A percentile compares a stretch with the other conserved stretches of the same genome.
phyloP scores from a whole-genome alignment of 1,284 basidiomycete species.

The Moniliella sp. region DNA sequence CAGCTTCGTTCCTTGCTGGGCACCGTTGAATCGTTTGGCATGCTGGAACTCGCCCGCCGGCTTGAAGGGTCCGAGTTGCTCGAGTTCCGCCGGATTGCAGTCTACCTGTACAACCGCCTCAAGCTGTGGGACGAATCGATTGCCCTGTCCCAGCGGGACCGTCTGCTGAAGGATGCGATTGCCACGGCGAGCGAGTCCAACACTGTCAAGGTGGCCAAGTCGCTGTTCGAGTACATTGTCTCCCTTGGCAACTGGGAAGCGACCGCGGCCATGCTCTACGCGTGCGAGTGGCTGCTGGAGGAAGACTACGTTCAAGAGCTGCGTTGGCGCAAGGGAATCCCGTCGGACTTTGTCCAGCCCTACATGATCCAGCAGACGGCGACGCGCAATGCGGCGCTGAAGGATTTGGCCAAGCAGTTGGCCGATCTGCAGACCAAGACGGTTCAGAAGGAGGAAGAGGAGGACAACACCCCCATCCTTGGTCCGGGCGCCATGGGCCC shows the following conservation, averaged over 20 bases:
- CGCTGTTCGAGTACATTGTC: constrained; percentile 60
- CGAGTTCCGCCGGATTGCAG: constrained; percentile 71
- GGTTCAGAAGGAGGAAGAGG: constrained; percentile 62
- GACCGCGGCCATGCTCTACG: constrained; percentile 69
- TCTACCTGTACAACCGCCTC: constrained; percentile 94
- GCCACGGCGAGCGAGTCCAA: constrained; percentile 66
- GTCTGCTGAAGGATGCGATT: constrained; percentile 87
- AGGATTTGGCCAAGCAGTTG: constrained; percentile 56
- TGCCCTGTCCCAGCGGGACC: constrained; percentile 75
- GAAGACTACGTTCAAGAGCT: constrained; percentile 80
- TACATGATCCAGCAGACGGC: constrained; percentile 64
- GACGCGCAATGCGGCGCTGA: constrained; percentile 14
- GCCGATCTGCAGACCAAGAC: constrained; percentile 51
- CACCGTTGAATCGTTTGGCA: constrained; percentile 93
- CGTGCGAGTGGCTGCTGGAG: constrained; percentile 75
- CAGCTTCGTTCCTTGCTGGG: constrained; percentile 87
- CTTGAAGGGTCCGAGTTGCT: constrained; percentile 76
- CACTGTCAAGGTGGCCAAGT: constrained; percentile 68
- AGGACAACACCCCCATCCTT: constrained; percentile 35
- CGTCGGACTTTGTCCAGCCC: constrained; percentile 90
- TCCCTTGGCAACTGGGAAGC: constrained; percentile 96
- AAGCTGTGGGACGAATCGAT: constrained; percentile 83
- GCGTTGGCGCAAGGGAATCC: constrained; percentile 77
- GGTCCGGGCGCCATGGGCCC: constrained; percentile 11
- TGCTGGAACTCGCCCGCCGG: constrained; percentile 60